phyloP scores from a whole-genome alignment of 768 basidiomycete species.

The Suillus spraguei region DNA sequence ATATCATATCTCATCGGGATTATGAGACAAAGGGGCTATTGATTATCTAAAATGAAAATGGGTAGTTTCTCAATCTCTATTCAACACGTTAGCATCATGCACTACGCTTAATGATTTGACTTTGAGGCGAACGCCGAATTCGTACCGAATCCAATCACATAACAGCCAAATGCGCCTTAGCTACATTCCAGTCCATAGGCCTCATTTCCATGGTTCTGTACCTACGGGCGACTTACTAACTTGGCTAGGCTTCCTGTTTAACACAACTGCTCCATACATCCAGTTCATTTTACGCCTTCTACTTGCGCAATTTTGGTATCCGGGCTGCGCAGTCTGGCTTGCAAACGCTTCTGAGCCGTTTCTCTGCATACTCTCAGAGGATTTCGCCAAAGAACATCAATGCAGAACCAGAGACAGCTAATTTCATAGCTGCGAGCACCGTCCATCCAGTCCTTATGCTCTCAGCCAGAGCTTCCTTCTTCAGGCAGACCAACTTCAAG shows the following conservation, averaged over 20 bases:
- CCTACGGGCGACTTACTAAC: not conserved
- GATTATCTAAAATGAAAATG: no score
- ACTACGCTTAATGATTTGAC: no score
- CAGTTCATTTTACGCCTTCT: not conserved
- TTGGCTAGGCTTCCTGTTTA: slow-evolving; percentile 1
- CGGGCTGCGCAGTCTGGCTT: not conserved
- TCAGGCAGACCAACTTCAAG: not conserved
- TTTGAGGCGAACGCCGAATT: no score
- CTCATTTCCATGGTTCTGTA: not conserved
- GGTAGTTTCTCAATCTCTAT: no score
- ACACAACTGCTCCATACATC: not conserved
- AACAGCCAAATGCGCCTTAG: no score
- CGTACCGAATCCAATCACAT: no score
- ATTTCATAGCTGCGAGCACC: not conserved
- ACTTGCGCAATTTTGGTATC: not conserved
- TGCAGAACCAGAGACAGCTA: not conserved
- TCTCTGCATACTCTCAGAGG: not conserved
- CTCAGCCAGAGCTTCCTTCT: not conserved
- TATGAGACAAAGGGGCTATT: no score
- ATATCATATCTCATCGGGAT: no score
- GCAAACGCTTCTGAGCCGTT: not conserved
- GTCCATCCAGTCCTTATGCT: no score
- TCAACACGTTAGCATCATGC: no score
- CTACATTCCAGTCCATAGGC: no score
- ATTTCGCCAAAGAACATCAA: not conserved